These are phyloP conservation scores for Blastomyces silverae DNA, from an alignment of 2,329 filamentous ascomycete genomes.

Conservation along the genomic window DNA sequence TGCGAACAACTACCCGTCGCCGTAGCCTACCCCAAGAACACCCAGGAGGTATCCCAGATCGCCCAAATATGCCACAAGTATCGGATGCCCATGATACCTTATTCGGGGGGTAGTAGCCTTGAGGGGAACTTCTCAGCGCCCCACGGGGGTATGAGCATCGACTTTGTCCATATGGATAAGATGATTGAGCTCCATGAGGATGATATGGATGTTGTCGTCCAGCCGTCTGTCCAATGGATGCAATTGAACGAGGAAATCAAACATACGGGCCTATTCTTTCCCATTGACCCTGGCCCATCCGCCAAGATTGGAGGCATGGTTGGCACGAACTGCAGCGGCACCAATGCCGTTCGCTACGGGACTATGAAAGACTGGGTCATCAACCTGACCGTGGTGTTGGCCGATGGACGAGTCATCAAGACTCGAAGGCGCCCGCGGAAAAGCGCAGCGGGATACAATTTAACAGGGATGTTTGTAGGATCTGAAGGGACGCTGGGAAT, in stretches of 20 bases:
- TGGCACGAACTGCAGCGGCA: slow-evolving; percentile 60
- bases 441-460: slow-evolving; percentile 64
- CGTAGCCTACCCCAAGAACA: slow-evolving; percentile 57
- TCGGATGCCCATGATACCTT: slow-evolving; percentile 76
- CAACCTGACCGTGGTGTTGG: slow-evolving; percentile 63
- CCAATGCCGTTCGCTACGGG: slow-evolving; percentile 58
- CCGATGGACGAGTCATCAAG: slow-evolving; percentile 62
- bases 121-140: slow-evolving; percentile 88
- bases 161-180: slow-evolving; percentile 81
- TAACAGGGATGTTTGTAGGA: slow-evolving; percentile 62
- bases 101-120: slow-evolving; percentile 76
- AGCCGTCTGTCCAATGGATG: slow-evolving; percentile 90
- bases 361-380: slow-evolving; percentile 73
- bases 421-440: slow-evolving; percentile 61
- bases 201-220: slow-evolving; percentile 89
- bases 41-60: slow-evolving; percentile 58
- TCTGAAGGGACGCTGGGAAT: slow-evolving; percentile 66
- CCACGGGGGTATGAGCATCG: slow-evolving; percentile 78
- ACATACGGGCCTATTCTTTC: slow-evolving; percentile 75
- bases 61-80: slow-evolving; percentile 69
- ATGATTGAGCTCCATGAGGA: slow-evolving; percentile 72
- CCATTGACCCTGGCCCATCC: slow-evolving; percentile 72
- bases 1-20: slow-evolving; percentile 57
- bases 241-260: slow-evolving; percentile 70
- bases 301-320: slow-evolving; percentile 56